These are phyloP conservation scores for Albizia julibrissin DNA, from an alignment of 306 rosid species.

Conservation along the genomic window DNA sequence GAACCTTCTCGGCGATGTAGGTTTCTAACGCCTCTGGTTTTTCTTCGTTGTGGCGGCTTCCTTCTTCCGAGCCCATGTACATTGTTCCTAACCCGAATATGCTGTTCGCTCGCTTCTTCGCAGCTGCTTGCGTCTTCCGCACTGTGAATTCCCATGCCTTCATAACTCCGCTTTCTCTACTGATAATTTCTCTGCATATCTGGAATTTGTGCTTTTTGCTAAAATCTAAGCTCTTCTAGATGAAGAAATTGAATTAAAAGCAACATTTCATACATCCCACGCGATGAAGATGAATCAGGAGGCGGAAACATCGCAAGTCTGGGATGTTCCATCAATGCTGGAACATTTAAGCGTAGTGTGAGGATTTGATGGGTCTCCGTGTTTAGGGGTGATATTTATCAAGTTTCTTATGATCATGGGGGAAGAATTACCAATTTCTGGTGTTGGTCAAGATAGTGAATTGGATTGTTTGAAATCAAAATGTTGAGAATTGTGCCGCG, in stretches of 20 bases:
- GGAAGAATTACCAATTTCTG: background rate
- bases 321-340: background rate
- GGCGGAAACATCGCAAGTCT: background rate
- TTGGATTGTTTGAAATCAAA: constrained; percentile 12
- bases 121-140: constrained; percentile 74
- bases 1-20: constrained; percentile 63
- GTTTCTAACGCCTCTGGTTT: constrained; percentile 37
- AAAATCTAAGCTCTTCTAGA: background rate
- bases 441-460: background rate
- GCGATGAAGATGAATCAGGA: background rate
- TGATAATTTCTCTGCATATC: constrained; percentile 43
- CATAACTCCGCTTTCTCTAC: constrained; percentile 66
- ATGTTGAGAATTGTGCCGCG: constrained; percentile 17
- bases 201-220: background rate
- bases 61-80: constrained; percentile 39
- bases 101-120: constrained; percentile 83
- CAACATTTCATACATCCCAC: constrained; percentile 18
- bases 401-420: constrained; percentile 24
- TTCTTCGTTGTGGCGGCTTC: constrained; percentile 37
- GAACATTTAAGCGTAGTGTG: background rate
- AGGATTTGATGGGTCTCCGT: background rate
- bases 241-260: constrained; percentile 32
- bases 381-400: constrained; percentile 25
- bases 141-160: constrained; percentile 97
- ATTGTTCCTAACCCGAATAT: constrained; percentile 77